phyloP scores from a whole-genome alignment of 495 filamentous ascomycete species.

The Tuber borchii region DNA sequence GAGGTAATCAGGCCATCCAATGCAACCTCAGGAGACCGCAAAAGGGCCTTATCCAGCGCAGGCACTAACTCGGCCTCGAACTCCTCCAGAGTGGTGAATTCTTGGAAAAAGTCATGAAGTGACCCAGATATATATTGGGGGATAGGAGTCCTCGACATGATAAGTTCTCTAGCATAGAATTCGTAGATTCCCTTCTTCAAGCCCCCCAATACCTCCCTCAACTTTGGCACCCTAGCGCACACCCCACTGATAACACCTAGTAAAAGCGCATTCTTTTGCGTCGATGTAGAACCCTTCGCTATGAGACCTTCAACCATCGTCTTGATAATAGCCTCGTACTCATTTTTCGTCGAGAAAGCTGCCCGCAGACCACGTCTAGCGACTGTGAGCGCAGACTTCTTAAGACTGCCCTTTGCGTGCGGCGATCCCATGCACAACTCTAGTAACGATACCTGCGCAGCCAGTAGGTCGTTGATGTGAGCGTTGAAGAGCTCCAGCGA shows the following conservation, averaged over 20 bases:
- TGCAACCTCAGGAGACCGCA: constrained; percentile 85
- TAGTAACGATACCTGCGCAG: constrained; percentile 44
- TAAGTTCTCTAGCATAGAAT: constrained; percentile 78
- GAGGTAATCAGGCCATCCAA: constrained; percentile 66
- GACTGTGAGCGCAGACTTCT: constrained; percentile 54
- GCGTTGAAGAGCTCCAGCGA: constrained; percentile 18
- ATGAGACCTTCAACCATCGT: constrained; percentile 61
- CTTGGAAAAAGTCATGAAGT: constrained; percentile 73
- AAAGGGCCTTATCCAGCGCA: constrained; percentile 74
- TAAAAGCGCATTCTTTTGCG: constrained; percentile 63
- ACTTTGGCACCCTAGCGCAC: constrained; percentile 58
- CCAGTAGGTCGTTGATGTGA: constrained; percentile 20
- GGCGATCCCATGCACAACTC: constrained; percentile 64
- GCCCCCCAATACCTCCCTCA: constrained; percentile 54
- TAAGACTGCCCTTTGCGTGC: constrained; percentile 32
- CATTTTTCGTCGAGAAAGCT: constrained; percentile 53
- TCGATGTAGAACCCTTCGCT: constrained; percentile 54
- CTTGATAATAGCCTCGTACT: constrained; percentile 56
- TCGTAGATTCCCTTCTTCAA: constrained; percentile 64
- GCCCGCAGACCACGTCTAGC: constrained; percentile 67
- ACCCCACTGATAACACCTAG: constrained; percentile 83
- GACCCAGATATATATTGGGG: constrained; percentile 65
- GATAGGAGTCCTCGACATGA: constrained; percentile 67
- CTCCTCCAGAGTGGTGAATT: constrained; percentile 69
- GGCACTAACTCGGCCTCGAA: constrained; percentile 69